Base-by-base conservation (phyloP, 257 asterid genomes). In the Solanum lycopersicoides region DNA sequence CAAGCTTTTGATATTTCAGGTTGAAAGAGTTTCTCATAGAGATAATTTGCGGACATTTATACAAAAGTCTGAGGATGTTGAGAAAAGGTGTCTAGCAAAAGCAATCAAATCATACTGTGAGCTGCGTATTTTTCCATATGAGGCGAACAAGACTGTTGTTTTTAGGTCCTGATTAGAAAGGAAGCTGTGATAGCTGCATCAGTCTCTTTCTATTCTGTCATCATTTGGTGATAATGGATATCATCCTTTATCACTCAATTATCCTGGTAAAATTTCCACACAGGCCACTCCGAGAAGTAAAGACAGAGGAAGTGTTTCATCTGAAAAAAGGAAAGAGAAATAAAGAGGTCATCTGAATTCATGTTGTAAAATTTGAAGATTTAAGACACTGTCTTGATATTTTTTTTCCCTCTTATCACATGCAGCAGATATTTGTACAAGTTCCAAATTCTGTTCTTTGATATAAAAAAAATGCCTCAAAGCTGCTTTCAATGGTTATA, bases 21-120 rank as follows among this genome's bases (percentile, higher is more conserved):
- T 95, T 88, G 98, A 95, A 88, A 94, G 98, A 89, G 98, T 97
- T 91, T 95, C 99, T 82, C 98, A 95, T 91, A 91, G 95, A 90
- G 99, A 97, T 86, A 95, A 86, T 85, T 84, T 97, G 91, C 91
- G 86, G 89, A 93, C 98, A 86, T 95, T 95, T 87, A 93, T 94
- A 83, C 97, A 91, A 89, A 97, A 94, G 92, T 97, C 98, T 16
- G 95, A 95, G 95, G 93, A 93, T 89, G 92, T 97, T 90, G 99
- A 97, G 94, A 97, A 93, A 91, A 98, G 92, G 66, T 97, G 98
- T 85, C 98, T 97, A 86, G 95, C 96, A 5, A 95, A 93, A 92
- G 98, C 99, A 82, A 93, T 97, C 65, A 93, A 94, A 88, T 95
- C 96, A 41, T 97, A 97, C 80, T 97, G 99, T 69, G 98, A 94